These are phyloP conservation scores for Fonsecaea nubica DNA, from an alignment of 2,329 filamentous ascomycete species.

Conservation along the genomic window DNA sequence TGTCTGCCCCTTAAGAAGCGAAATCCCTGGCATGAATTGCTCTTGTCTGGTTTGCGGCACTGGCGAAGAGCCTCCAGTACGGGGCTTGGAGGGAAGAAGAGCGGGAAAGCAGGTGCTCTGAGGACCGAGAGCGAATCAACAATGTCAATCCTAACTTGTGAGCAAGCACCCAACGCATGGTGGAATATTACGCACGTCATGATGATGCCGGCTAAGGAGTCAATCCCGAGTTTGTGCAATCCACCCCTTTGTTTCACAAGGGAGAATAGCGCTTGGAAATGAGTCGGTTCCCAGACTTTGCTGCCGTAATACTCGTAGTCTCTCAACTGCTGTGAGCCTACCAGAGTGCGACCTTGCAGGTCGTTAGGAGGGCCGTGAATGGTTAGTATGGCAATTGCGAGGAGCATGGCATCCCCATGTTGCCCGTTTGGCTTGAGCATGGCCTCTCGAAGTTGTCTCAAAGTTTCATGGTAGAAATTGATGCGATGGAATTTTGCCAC, in stretches of 20 bases:
- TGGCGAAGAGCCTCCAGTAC: conserved; percentile 10
- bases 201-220: conserved; percentile 23
- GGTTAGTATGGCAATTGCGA: conserved; percentile 24
- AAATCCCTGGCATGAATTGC: conserved; percentile 10
- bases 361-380: conserved; percentile 19
- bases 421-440: conserved; percentile 1
- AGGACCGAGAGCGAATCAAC: conserved; percentile 14
- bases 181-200: conserved; percentile 17
- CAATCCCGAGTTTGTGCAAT: conserved; percentile 15
- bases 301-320: conserved; percentile 27
- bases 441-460: conserved; percentile 20
- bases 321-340: not conserved
- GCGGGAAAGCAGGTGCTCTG: conserved; percentile 21
- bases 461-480: conserved; percentile 17
- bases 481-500: conserved; percentile 18
- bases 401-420: conserved; percentile 22
- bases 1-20: conserved; percentile 10
- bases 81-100: conserved; percentile 4
- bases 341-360: not conserved
- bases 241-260: conserved; percentile 25
- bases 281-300: conserved; percentile 23
- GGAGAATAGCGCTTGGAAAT: conserved; percentile 23
- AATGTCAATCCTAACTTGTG: conserved; percentile 21
- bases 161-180: not conserved
- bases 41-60: not conserved